Percentiles rank a stretch among this genome's conserved stretches.
phyloP scores from a whole-genome alignment of 2,329 filamentous ascomycete genomes.

The Botryotinia convoluta region DNA sequence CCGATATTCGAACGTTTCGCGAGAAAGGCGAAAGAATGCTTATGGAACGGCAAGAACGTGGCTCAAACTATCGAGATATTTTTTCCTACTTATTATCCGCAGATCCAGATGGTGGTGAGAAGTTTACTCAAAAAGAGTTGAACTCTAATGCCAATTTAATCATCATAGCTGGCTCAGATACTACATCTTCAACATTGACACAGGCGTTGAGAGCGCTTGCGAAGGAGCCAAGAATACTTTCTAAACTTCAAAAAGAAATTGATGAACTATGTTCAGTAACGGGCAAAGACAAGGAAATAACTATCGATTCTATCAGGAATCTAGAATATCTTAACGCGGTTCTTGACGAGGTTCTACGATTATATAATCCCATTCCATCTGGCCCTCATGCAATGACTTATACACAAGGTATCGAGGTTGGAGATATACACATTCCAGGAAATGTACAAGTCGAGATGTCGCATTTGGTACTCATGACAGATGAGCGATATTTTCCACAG shows the following conservation, averaged over 20 bases:
- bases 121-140: constrained; percentile 23
- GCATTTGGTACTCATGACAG: constrained; percentile 23
- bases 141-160: constrained; percentile 26
- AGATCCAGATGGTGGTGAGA: constrained; percentile 14
- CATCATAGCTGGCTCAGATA: constrained; percentile 24
- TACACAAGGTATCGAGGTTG: constrained; percentile 21
- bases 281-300: background rate
- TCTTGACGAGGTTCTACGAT: constrained; percentile 23
- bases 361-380: constrained; percentile 23
- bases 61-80: constrained; percentile 23
- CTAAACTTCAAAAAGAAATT: constrained; percentile 24
- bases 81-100: constrained; percentile 23
- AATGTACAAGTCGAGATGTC: constrained; percentile 24
- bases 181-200: constrained; percentile 17
- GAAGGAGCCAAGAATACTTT: constrained; percentile 11
- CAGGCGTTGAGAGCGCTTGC: constrained; percentile 19
- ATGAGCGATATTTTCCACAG: constrained; percentile 25
- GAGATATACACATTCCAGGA: constrained; percentile 19
- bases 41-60: constrained; percentile 20
- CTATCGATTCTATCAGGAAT: constrained; percentile 17
- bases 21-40: constrained; percentile 22
- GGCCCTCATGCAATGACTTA: constrained; percentile 22
- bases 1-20: constrained; percentile 21
- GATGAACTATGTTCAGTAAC: constrained; percentile 4
- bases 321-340: constrained; percentile 25